phyloP scores from a whole-genome alignment of 1,284 basidiomycete genomes.

The Pseudozyma thailandica region DNA sequence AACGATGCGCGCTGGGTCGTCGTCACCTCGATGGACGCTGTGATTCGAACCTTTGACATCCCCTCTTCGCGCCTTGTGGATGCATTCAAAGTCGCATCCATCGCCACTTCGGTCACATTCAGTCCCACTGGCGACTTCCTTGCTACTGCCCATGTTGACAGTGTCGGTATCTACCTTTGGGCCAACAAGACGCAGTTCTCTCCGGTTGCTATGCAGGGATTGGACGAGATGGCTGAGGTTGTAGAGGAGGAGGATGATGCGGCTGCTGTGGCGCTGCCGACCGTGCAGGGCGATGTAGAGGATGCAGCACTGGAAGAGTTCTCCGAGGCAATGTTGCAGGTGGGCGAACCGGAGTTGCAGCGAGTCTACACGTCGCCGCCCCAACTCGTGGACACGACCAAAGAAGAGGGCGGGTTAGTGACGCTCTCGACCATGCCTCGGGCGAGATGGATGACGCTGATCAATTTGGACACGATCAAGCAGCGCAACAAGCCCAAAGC shows the following conservation, averaged over 20 bases:
- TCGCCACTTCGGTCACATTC: conserved; percentile 89
- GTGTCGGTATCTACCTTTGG: conserved; percentile 94
- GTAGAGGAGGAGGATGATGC: conserved; percentile 57
- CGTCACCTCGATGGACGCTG: conserved; percentile 85
- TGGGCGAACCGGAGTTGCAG: conserved; percentile 55
- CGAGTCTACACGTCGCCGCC: conserved; percentile 54
- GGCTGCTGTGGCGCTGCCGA: conserved; percentile 35
- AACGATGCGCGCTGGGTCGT: conserved; percentile 94
- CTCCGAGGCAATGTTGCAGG: conserved; percentile 69
- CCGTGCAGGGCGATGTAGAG: conserved; percentile 48
- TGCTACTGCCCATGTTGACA: conserved; percentile 93
- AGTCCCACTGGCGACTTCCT: conserved; percentile 96
- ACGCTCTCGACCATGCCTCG: conserved; percentile 92
- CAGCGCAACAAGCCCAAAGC: conserved; percentile 93
- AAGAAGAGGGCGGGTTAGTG: conserved; percentile 69
- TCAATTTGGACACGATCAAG: conserved; percentile 95
- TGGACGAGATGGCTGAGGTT: conserved; percentile 79
- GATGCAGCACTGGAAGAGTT: conserved; percentile 80
- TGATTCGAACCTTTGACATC: conserved; percentile 94
- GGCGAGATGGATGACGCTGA: conserved; percentile 92
- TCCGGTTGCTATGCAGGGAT: conserved; percentile 82
- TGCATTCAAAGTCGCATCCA: conserved; percentile 86
- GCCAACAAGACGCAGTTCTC: conserved; percentile 94
- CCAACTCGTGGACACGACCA: conserved; percentile 71
- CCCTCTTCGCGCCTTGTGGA: conserved; percentile 92